These are phyloP conservation scores for Phytophthora tentaculata DNA, from an alignment of 352 stramenopile species.

Conservation along the genomic window DNA sequence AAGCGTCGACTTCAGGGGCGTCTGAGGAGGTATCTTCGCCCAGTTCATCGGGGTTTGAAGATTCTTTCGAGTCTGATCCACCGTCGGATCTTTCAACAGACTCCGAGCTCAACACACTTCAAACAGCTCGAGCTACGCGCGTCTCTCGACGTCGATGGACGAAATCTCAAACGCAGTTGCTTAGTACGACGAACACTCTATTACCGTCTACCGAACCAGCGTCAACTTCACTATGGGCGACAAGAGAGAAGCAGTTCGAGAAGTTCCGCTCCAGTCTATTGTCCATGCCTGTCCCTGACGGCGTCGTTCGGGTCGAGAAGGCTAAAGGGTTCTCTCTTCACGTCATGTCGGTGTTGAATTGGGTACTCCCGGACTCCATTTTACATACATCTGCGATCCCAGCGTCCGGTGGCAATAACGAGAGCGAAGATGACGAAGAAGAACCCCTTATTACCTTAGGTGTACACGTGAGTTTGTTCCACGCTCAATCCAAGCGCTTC, in stretches of 20 bases:
- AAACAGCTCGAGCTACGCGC: conserved; percentile 17
- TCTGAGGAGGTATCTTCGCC: conserved; percentile 26
- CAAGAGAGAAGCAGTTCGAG: conserved; percentile 80
- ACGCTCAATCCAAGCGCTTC: conserved; percentile 84
- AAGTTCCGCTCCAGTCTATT: conserved; percentile 69
- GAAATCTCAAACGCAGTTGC: conserved; percentile 8
- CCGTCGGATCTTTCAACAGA: conserved; percentile 25
- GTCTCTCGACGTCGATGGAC: conserved; percentile 27
- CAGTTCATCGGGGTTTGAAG: conserved; percentile 16
- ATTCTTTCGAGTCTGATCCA: conserved; percentile 19
- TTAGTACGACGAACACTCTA: conserved; percentile 14
- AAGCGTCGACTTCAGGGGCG: conserved; percentile 10
- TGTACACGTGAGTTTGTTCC: conserved; percentile 91
- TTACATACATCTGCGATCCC: conserved; percentile 41
- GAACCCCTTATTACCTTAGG: conserved; percentile 69
- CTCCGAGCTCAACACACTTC: conserved; percentile 20
- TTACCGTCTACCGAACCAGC: conserved; percentile 25
- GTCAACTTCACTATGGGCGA: conserved; percentile 54
- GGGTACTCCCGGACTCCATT: conserved; percentile 66
- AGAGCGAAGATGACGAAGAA: conserved; percentile 48
- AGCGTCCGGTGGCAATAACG: conserved; percentile 23
- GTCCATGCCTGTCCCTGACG: conserved; percentile 69
- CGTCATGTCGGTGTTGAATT: conserved; percentile 70
- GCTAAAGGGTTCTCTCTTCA: conserved; percentile 69
- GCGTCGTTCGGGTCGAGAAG: conserved; percentile 57